These are phyloP conservation scores for Cymbopogon flexuosus DNA, from an alignment of 202 grass and related monocot genomes.

Conservation along the genomic window DNA sequence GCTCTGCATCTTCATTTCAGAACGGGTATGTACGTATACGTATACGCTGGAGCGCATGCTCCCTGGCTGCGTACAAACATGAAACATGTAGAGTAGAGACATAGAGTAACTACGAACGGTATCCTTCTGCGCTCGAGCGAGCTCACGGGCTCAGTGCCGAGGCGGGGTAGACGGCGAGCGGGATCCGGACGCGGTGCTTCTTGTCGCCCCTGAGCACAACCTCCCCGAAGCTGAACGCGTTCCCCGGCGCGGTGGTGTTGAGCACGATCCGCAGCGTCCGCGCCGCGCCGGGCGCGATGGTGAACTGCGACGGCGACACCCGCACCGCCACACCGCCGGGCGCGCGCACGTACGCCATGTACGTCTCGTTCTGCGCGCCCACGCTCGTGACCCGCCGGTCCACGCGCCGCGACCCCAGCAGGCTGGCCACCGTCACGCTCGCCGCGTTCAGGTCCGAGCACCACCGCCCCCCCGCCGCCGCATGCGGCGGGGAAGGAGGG, in stretches of 20 bases:
- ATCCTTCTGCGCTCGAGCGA: not conserved
- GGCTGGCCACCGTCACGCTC: constrained; percentile 69
- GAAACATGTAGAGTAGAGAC: no score
- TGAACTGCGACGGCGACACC: constrained; percentile 48
- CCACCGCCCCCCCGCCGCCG: constrained; percentile 32
- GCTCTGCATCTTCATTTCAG: not conserved
- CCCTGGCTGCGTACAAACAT: not conserved
- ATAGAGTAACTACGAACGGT: not conserved
- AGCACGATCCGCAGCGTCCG: constrained; percentile 47
- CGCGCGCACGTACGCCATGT: constrained; percentile 50
- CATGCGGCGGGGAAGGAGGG: not conserved
- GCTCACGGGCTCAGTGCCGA: constrained; percentile 27
- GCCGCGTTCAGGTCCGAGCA: constrained; percentile 72
- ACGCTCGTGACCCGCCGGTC: constrained; percentile 57
- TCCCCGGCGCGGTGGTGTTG: constrained; percentile 43
- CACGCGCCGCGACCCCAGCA: constrained; percentile 64
- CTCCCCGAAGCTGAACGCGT: constrained; percentile 63
- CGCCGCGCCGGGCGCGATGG: constrained; percentile 45
- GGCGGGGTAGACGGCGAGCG: constrained; percentile 54
- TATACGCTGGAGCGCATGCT: no score
- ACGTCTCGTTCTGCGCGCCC: constrained; percentile 48
- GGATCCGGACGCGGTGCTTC: constrained; percentile 66
- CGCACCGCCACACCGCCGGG: constrained; percentile 56
- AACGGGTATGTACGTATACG: not conserved
- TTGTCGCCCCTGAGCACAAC: constrained; percentile 59